Conservation (phyloP, 176 grass and related monocot genomes). For the Carex cristatella region DNA sequence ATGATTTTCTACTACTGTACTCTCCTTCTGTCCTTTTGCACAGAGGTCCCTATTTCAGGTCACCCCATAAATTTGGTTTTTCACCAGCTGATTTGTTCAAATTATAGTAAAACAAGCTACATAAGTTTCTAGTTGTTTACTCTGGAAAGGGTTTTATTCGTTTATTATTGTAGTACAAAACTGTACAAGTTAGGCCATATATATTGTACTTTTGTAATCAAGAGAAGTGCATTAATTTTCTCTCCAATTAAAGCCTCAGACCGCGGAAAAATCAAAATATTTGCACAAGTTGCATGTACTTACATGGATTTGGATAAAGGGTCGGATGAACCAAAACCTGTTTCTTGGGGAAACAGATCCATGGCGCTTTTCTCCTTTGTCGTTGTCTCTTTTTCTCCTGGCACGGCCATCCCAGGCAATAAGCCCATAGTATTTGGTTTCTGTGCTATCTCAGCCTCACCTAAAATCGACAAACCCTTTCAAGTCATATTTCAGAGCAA, state of each 20-base stretch:
- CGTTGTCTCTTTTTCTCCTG: conserved; percentile 29
- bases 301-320: conserved; percentile 27
- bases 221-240: neutral
- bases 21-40: neutral
- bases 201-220: neutral
- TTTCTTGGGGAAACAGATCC: conserved; percentile 81
- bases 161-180: neutral
- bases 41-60: neutral
- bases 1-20: neutral
- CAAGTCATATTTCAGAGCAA: neutral
- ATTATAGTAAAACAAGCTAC: neutral
- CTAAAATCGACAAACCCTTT: conserved; percentile 38
- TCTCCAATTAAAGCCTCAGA: neutral
- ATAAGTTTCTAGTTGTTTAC: neutral
- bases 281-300: neutral
- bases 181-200: neutral
- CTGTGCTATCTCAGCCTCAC: conserved; percentile 31
- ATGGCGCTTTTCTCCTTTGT: conserved; percentile 50
- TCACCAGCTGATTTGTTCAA: neutral
- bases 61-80: neutral
- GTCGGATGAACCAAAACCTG: conserved; percentile 36
- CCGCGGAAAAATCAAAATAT: neutral
- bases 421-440: conserved; percentile 42
- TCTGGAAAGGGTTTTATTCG: neutral
- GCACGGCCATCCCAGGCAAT: conserved; percentile 32